Percentiles rank a stretch among this genome's conserved stretches.
phyloP scores from a whole-genome alignment of 2,329 filamentous ascomycete genomes.

The Coccinonectria pachysandricola region DNA sequence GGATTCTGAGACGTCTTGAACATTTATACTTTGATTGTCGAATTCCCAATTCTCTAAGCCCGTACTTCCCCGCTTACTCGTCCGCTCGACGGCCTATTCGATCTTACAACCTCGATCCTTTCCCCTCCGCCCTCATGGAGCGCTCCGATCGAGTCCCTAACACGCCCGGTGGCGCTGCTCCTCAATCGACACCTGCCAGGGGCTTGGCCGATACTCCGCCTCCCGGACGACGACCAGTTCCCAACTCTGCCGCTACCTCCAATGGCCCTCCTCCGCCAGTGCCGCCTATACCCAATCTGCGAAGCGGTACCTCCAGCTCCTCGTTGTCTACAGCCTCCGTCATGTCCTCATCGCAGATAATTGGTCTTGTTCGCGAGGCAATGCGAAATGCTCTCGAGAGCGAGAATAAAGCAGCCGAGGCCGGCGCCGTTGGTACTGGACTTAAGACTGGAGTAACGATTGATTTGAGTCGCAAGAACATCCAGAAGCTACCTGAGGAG shows the following conservation, averaged over 20 bases:
- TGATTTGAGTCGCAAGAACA: constrained; percentile 66
- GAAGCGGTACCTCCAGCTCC: constrained; percentile 36
- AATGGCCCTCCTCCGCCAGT: constrained; percentile 32
- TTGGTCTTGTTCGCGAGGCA: constrained; percentile 53
- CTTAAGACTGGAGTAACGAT: constrained; percentile 65
- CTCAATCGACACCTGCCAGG: constrained; percentile 20
- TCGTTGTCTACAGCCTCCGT: constrained; percentile 40
- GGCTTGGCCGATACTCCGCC: constrained; percentile 31
- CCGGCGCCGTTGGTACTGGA: constrained; percentile 46
- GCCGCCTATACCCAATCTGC: constrained; percentile 36
- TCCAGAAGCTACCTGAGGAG: constrained; percentile 60
- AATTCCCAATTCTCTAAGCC: too few species aligned
- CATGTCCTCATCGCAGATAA: constrained; percentile 53
- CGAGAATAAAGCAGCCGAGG: constrained; percentile 53
- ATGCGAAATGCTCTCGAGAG: constrained; percentile 58
- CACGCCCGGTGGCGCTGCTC: constrained; percentile 11
- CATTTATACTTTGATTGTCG: too few species aligned
- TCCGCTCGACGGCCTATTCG: constrained; percentile 10
- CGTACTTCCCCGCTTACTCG: constrained; percentile 11
- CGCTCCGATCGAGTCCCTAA: constrained; percentile 23
- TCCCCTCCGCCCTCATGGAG: constrained; percentile 23
- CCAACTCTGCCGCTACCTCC: constrained; percentile 27
- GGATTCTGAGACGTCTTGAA: constrained; percentile 23
- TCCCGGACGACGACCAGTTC: constrained; percentile 28
- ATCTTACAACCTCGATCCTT: constrained; percentile 9